A percentile compares a stretch with the other conserved stretches of the same genome.
phyloP scores from a whole-genome alignment of 768 basidiomycete genomes.

The Collybia sordida region DNA sequence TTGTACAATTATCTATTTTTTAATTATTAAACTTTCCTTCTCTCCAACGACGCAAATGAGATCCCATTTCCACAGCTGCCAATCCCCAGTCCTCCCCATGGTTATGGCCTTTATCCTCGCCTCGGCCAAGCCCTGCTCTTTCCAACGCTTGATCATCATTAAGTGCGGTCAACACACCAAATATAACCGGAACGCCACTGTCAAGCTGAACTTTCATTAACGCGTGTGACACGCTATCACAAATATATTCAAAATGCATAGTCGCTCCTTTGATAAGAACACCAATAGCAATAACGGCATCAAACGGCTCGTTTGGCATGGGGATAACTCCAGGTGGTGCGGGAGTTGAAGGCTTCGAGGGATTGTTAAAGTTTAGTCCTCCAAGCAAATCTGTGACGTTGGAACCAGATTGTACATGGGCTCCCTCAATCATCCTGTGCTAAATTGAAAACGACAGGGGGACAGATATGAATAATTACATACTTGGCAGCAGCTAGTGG shows the following conservation, averaged over 20 bases:
- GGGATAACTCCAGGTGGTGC: slow-evolving; percentile 34
- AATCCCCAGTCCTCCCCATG: slow-evolving; percentile 98
- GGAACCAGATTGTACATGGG: slow-evolving; percentile 76
- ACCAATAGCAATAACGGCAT: slow-evolving; percentile 96
- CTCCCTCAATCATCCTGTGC: slow-evolving; percentile 82
- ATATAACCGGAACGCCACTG: slow-evolving; percentile 91
- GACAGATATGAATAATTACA: slow-evolving; percentile 21
- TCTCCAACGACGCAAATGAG: slow-evolving; percentile 62
- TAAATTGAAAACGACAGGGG: slow-evolving; percentile 7
- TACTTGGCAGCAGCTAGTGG: slow-evolving; percentile 87
- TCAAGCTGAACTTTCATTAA: slow-evolving; percentile 95
- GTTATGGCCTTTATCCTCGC: slow-evolving; percentile 80
- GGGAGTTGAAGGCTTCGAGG: slow-evolving; percentile 55
- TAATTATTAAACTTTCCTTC: slow-evolving; percentile 59
- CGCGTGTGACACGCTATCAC: slow-evolving; percentile 88
- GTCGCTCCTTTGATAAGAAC: slow-evolving; percentile 97
- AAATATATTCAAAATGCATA: slow-evolving; percentile 99
- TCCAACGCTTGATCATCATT: slow-evolving; percentile 94
- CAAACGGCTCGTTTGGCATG: slow-evolving; percentile 69
- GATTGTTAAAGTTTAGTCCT: slow-evolving; percentile 48
- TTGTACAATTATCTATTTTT: slow-evolving; percentile 7
- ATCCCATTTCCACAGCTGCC: slow-evolving; percentile 93
- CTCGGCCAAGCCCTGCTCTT: slow-evolving; percentile 83
- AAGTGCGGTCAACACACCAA: slow-evolving; percentile 92
- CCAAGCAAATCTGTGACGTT: slow-evolving; percentile 81